Evolutionary conservation across 2,329 filamentous ascomycete species (phyloP).

Genomic region (Trichoderma hamatum): DNA sequence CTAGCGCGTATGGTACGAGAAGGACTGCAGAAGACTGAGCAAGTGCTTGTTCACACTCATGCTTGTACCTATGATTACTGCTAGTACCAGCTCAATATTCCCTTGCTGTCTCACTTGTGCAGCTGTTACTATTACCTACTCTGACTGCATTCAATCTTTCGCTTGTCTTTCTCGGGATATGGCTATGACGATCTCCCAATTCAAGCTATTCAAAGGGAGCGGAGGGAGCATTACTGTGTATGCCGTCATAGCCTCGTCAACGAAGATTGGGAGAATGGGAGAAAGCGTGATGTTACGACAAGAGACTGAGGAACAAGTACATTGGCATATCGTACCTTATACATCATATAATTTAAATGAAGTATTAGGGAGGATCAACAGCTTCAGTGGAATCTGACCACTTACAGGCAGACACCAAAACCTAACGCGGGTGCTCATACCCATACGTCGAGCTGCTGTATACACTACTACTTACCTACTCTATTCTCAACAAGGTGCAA

Average conservation of each 20-base stretch:
- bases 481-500: background rate
- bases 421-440: background rate
- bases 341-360: background rate
- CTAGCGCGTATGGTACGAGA: background rate
- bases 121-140: background rate
- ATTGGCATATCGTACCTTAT: background rate
- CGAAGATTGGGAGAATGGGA: background rate
- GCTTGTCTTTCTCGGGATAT: background rate
- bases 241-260: background rate
- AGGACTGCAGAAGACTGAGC: background rate
- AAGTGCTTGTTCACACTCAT: background rate
- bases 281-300: background rate
- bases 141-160: background rate
- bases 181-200: background rate
- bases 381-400: background rate
- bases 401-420: background rate
- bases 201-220: constrained; percentile 1
- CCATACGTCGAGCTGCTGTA: background rate
- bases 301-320: background rate
- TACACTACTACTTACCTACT: background rate
- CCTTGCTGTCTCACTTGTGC: constrained; percentile 7
- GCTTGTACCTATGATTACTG: background rate
- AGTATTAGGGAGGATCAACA: background rate
- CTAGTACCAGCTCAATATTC: constrained; percentile 9
- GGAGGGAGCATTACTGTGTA: constrained; percentile 1